Percentiles rank a stretch among this genome's conserved stretches.
Evolutionary conservation across 176 grass and related monocot genomes (phyloP).

Genomic region (Musa itinerans): DNA sequence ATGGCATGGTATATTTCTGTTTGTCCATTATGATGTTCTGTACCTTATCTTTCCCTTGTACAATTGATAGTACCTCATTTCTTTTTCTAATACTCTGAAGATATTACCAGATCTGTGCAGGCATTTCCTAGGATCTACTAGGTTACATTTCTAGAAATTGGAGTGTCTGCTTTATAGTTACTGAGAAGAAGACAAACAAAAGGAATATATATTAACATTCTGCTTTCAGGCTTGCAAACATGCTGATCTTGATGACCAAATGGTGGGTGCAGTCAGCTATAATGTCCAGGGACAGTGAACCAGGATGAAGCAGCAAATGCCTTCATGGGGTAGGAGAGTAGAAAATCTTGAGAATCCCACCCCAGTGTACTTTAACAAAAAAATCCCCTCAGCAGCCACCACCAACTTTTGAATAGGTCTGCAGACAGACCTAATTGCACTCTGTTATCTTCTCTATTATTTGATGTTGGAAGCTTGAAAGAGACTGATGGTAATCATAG

Average conservation of each 20-base stretch:
- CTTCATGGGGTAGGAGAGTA: not conserved
- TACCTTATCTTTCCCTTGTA: not conserved
- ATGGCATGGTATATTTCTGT: not conserved
- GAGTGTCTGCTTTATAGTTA: not conserved
- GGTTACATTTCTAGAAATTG: not conserved
- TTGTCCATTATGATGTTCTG: not conserved
- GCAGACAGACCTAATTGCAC: not conserved
- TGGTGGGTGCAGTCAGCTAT: not conserved
- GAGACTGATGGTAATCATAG: conserved; percentile 1
- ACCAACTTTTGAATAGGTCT: not conserved
- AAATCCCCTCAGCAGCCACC: not conserved
- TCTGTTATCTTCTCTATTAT: not conserved
- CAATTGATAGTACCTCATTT: not conserved
- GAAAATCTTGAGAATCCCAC: not conserved
- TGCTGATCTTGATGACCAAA: not conserved
- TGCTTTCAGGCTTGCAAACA: not conserved
- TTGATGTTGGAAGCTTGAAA: conserved; percentile 14
- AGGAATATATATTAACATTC: too few relatives aligned
- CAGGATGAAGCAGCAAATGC: conserved; percentile 5
- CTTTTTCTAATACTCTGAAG: not conserved
- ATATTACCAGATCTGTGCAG: not conserved
- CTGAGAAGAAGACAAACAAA: not conserved
- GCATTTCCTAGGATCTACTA: not conserved
- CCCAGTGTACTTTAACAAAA: not conserved
- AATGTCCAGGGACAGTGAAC: not conserved